Evolutionary conservation across 176 grass and related monocot genomes (phyloP).

Genomic region (Areca catechu): DNA sequence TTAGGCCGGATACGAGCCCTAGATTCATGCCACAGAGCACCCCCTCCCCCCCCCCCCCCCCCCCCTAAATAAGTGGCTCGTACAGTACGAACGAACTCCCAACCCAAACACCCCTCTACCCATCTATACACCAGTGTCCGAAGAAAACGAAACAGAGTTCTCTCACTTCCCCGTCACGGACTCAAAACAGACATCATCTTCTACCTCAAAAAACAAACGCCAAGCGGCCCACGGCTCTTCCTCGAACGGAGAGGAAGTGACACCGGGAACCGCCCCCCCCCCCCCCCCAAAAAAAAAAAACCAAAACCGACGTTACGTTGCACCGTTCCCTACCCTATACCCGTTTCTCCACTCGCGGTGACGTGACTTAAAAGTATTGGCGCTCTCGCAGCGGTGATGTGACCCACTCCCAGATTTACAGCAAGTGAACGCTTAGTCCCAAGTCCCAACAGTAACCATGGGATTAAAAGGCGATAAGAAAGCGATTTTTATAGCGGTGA

Average conservation of each 20-base stretch:
- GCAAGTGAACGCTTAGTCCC: constrained; percentile 3
- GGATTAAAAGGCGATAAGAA: background rate
- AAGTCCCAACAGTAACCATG: background rate
- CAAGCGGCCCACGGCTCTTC: background rate
- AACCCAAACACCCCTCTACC: too few relatives aligned
- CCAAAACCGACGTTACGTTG: too few relatives aligned
- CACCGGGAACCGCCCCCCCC: too few relatives aligned
- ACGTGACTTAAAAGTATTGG: background rate
- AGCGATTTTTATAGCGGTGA: background rate
- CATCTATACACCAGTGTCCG: background rate
- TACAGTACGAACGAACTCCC: too few relatives aligned
- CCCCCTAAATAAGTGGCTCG: too few relatives aligned
- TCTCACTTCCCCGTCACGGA: background rate
- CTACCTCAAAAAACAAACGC: background rate
- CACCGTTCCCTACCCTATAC: background rate
- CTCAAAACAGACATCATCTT: background rate
- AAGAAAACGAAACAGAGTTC: background rate
- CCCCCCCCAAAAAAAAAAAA: too few relatives aligned
- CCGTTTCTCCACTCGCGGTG: background rate
- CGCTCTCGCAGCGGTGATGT: background rate
- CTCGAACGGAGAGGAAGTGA: background rate
- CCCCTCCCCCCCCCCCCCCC: too few relatives aligned
- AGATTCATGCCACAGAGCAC: too few relatives aligned
- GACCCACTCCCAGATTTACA: constrained; percentile 11
- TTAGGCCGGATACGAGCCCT: too few relatives aligned